Evolutionary conservation across 306 rosid genomes (phyloP), one percentile per base, ranked within the genome.

Genomic region (Cucumis cinereus): DNA sequence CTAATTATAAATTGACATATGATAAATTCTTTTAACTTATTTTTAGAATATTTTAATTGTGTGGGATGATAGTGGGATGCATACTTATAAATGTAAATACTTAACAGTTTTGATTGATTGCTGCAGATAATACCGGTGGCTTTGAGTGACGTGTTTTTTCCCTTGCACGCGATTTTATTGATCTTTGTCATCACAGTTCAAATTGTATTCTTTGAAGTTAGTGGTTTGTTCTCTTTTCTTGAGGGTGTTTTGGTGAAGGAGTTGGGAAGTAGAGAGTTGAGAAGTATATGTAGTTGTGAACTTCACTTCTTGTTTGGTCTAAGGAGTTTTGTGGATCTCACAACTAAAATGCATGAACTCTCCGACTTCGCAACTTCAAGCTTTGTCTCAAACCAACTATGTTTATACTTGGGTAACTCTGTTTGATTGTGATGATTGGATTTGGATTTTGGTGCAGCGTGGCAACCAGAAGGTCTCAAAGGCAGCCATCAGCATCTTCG

Each of bases 101-200:
- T 53, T 22, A 17, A 17, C 11, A 53, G n/a, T 77, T 33, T 8
- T 41, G 50, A 62, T 75, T 26, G 74, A 70, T 79, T 20, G 30
- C 16, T 85, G 76, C 88, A 93, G 98, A 93, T 91, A 96, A 93
- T 91, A 79, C 98, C 98, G 0, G 96, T 93, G 22, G 98, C 97
- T n/a, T 87, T 90, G 78, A 93, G 90, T 55, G 98, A 93, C 79
- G 97, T 93, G 17, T 92, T 96, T 62, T 93, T 93, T 78, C 89
- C 98, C 43, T 12, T 10, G 47, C 96, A 93, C 78, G 93, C 98
- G 45, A 96, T 93, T 80, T 53, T 93, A 8, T 61, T 93, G 53
- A 88, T 96, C 2, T 86, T 86, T 72, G 16, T 91, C 67, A 77
- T 86, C 71, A 79, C 91, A 79, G 70, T 83, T 64, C 98, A 93